These are phyloP conservation scores for Penicillium sp. DNA, from an alignment of 2,329 filamentous ascomycete genomes.

Conservation along the genomic window DNA sequence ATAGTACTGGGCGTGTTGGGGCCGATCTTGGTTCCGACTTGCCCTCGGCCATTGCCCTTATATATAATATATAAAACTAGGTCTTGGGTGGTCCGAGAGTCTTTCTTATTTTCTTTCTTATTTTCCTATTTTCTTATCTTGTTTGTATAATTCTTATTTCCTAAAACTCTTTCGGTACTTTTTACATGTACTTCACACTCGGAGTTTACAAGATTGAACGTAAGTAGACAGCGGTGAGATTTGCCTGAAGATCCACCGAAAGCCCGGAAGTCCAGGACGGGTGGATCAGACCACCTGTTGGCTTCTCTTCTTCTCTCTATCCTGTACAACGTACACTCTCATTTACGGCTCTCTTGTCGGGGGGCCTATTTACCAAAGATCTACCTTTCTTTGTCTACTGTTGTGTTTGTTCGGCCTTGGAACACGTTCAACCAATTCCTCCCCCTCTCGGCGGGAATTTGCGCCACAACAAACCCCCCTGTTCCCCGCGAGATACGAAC, in stretches of 20 bases:
- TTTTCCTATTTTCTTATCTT: neutral
- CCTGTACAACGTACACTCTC: neutral
- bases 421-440: neutral
- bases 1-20: too few relatives aligned
- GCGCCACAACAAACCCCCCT: constrained; percentile 3
- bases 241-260: constrained; percentile 3
- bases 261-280: neutral
- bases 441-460: constrained; percentile 5
- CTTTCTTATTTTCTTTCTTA: neutral
- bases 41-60: neutral
- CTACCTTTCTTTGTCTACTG: neutral
- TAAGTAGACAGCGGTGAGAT: constrained; percentile 5
- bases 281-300: constrained; percentile 10
- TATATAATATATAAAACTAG: neutral
- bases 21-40: neutral
- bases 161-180: neutral
- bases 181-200: neutral
- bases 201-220: neutral
- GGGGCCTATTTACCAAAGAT: neutral
- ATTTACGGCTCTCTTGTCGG: neutral
- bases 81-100: neutral
- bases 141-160: neutral
- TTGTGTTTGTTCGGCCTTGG: neutral
- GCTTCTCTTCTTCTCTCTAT: constrained; percentile 3
- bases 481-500: neutral